Conservation (phyloP, 2,329 filamentous ascomycete genomes). For the Truncatella angustata region DNA sequence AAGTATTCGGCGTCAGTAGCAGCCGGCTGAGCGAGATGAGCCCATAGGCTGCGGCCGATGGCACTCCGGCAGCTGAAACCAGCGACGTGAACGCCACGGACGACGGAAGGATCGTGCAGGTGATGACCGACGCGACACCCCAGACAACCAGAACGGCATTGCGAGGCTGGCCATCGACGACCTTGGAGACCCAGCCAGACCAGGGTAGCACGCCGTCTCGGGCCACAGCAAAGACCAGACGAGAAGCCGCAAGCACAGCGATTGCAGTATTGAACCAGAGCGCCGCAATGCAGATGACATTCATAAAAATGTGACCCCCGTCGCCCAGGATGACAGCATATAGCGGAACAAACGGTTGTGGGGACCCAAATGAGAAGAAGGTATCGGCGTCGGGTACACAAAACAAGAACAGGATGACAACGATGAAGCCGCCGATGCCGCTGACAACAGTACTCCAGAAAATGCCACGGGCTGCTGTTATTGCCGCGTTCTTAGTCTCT, state of each 20-base stretch:
- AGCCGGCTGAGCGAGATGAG: conserved; percentile 48
- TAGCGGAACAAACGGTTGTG: conserved; percentile 57
- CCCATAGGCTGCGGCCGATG: conserved; percentile 50
- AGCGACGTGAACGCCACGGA: conserved; percentile 52
- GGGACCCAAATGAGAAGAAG: conserved; percentile 51
- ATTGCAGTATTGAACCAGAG: conserved; percentile 59
- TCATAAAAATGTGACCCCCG: conserved; percentile 60
- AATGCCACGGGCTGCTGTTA: conserved; percentile 56
- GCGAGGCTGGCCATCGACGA: conserved; percentile 54
- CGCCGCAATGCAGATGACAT: conserved; percentile 51
- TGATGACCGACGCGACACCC: conserved; percentile 50
- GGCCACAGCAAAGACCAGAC: conserved; percentile 62
- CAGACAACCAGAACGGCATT: conserved; percentile 61
- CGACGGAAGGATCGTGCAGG: conserved; percentile 59
- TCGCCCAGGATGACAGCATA: conserved; percentile 56
- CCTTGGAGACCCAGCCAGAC: conserved; percentile 55
- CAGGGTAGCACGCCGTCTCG: conserved; percentile 60
- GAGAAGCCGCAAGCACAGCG: conserved; percentile 56
- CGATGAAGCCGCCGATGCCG: conserved; percentile 51
- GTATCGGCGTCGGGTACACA: conserved; percentile 52
- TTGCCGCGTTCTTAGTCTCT: conserved; percentile 56
- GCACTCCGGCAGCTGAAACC: conserved; percentile 51
- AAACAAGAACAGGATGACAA: conserved; percentile 59
- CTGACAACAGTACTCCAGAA: conserved; percentile 60
- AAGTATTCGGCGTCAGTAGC: conserved; percentile 44